phyloP scores from a whole-genome alignment of 305 asterid genomes.

The Solanum hybrid region DNA sequence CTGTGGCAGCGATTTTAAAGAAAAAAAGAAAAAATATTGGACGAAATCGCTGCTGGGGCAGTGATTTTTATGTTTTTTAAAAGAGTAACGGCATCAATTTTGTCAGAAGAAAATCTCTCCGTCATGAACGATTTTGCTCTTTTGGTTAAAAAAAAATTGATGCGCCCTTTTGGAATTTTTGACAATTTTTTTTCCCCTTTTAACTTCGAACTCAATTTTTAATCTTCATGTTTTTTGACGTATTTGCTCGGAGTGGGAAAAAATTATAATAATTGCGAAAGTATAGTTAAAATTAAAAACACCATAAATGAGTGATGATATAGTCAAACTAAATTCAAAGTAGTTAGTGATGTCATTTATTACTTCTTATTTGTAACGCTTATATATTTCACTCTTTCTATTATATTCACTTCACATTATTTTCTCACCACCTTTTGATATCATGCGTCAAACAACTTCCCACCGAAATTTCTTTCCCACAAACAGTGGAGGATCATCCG shows the following conservation, averaged over 20 bases:
- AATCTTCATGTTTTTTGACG: background rate
- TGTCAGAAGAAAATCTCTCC: too few relatives aligned
- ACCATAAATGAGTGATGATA: background rate
- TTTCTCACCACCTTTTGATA: background rate
- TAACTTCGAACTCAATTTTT: too few relatives aligned
- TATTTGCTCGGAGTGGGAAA: background rate
- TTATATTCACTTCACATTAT: too few relatives aligned
- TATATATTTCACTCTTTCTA: background rate
- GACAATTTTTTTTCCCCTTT: too few relatives aligned
- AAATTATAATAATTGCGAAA: background rate
- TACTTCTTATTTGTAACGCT: background rate
- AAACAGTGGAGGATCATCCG: background rate
- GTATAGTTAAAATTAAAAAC: background rate
- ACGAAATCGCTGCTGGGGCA: too few relatives aligned
- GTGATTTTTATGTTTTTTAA: too few relatives aligned
- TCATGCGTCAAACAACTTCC: background rate
- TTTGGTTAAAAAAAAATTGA: too few relatives aligned
- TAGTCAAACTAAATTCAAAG: background rate
- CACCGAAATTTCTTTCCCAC: background rate
- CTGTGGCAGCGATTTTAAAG: too few relatives aligned
- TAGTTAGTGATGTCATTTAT: background rate
- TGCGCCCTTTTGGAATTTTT: too few relatives aligned
- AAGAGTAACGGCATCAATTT: too few relatives aligned
- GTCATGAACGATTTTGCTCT: too few relatives aligned
- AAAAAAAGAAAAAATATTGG: too few relatives aligned